Percentiles rank a stretch among this genome's conserved stretches.
Evolutionary conservation across 176 grass and related monocot species (phyloP).

Genomic region (Luzula sylvatica): DNA sequence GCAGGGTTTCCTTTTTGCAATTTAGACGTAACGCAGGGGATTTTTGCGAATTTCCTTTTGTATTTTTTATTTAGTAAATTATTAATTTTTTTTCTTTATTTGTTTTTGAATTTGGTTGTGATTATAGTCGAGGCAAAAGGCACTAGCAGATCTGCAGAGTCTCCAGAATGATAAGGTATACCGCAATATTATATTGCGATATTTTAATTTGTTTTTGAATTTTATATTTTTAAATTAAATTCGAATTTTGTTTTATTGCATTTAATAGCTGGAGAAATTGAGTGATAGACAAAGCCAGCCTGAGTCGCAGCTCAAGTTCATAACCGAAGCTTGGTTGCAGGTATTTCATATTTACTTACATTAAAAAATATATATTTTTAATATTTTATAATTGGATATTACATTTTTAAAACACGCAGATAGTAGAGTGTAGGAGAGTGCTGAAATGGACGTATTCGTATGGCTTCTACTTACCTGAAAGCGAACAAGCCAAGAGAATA

Average conservation of each 20-base stretch:
- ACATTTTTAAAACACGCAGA: conserved; percentile 46
- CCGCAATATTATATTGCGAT: background rate
- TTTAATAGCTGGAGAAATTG: conserved; percentile 86
- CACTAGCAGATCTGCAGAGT: conserved; percentile 69
- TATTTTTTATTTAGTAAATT: no score
- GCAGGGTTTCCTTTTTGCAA: no score
- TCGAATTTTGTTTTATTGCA: background rate
- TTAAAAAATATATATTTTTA: no score
- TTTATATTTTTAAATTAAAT: conserved; percentile 9
- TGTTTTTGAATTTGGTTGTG: conserved; percentile 18
- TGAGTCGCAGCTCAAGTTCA: conserved; percentile 99
- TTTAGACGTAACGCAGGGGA: no score
- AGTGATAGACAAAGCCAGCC: conserved; percentile 96
- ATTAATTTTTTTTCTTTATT: conserved; percentile 6
- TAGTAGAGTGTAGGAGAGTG: conserved; percentile 96
- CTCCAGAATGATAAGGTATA: conserved; percentile 91
- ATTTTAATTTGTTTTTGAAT: background rate
- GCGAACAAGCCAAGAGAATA: conserved; percentile 86
- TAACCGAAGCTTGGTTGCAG: conserved; percentile 97
- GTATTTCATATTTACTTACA: conserved; percentile 15
- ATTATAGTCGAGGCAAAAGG: conserved; percentile 87
- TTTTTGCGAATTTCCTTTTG: no score
- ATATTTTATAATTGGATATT: background rate
- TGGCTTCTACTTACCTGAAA: conserved; percentile 89
- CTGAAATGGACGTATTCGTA: conserved; percentile 99